A percentile compares a stretch with the other conserved stretches of the same genome.
phyloP scores from a whole-genome alignment of 2,329 filamentous ascomycete species.

The Fusarium stilboides region DNA sequence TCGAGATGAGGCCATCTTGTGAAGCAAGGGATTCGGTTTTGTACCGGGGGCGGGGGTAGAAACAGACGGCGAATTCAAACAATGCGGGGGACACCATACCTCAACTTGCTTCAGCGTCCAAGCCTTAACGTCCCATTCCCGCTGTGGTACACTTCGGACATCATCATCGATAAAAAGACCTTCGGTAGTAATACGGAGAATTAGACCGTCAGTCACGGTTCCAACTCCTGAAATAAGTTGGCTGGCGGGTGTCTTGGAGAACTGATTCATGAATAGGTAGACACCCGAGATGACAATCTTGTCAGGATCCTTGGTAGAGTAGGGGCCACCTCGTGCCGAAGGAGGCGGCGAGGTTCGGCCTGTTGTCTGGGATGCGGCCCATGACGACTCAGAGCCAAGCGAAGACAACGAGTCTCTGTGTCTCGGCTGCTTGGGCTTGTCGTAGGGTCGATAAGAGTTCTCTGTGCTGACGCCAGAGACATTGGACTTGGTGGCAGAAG shows the following conservation, averaged over 20 bases:
- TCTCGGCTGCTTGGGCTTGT: constrained; percentile 72
- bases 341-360: constrained; percentile 87
- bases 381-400: constrained; percentile 84
- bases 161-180: constrained; percentile 98
- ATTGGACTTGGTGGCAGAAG: constrained; percentile 68
- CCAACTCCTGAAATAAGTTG: constrained; percentile 89
- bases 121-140: constrained; percentile 98
- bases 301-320: constrained; percentile 90
- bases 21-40: constrained; percentile 60
- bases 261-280: constrained; percentile 92
- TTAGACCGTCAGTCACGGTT: constrained; percentile 90
- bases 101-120: constrained; percentile 97
- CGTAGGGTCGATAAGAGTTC: constrained; percentile 84
- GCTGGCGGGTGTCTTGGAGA: constrained; percentile 89
- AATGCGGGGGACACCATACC: constrained; percentile 83
- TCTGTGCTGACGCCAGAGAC: constrained; percentile 73
- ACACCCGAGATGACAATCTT: constrained; percentile 97
- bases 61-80: constrained; percentile 63
- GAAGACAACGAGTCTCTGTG: constrained; percentile 78
- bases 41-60: constrained; percentile 59
- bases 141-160: constrained; percentile 88
- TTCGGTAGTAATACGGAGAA: constrained; percentile 92
- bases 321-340: constrained; percentile 81
- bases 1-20: constrained; percentile 64
- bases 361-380: constrained; percentile 87